Percentiles rank a stretch among this genome's conserved stretches.
These are phyloP conservation scores for Allium cepa DNA, from an alignment of 106 monocot genomes.

Conservation along the genomic window DNA sequence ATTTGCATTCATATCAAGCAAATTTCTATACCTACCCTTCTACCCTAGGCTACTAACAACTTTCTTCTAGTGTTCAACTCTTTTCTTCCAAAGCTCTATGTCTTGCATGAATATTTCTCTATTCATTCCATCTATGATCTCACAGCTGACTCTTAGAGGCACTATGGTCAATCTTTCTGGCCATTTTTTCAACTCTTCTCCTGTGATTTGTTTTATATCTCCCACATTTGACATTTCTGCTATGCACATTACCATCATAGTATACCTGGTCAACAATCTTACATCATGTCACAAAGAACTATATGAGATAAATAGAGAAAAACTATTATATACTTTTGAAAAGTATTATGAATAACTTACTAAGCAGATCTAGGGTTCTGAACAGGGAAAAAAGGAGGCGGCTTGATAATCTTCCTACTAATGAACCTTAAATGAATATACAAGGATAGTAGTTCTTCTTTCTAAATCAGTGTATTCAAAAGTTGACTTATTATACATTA, in stretches of 20 bases:
- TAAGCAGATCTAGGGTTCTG: conserved; percentile 35
- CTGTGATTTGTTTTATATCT: conserved; percentile 12
- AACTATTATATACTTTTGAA: too few relatives aligned
- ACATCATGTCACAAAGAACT: too few relatives aligned
- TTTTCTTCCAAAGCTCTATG: conserved; percentile 33
- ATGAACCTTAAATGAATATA: neutral
- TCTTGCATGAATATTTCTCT: conserved; percentile 28
- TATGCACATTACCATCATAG: conserved; percentile 33
- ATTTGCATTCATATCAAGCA: conserved; percentile 53
- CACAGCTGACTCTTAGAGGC: conserved; percentile 29
- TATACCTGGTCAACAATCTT: conserved; percentile 16
- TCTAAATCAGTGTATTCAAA: too few relatives aligned
- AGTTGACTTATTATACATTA: too few relatives aligned
- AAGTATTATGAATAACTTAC: conserved; percentile 6
- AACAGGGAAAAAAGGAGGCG: conserved; percentile 20
- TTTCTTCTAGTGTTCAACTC: neutral
- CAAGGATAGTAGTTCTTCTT: too few relatives aligned
- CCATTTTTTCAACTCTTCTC: conserved; percentile 38
- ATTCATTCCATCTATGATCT: conserved; percentile 11
- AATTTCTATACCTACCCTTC: conserved; percentile 33
- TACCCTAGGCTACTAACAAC: too few relatives aligned
- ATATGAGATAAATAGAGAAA: too few relatives aligned
- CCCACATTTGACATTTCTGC: conserved; percentile 27
- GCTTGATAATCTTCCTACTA: conserved; percentile 12
- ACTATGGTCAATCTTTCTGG: conserved; percentile 38